Conservation (phyloP, 192 early-diverging fungal genomes). For the Pilaira anomala region DNA sequence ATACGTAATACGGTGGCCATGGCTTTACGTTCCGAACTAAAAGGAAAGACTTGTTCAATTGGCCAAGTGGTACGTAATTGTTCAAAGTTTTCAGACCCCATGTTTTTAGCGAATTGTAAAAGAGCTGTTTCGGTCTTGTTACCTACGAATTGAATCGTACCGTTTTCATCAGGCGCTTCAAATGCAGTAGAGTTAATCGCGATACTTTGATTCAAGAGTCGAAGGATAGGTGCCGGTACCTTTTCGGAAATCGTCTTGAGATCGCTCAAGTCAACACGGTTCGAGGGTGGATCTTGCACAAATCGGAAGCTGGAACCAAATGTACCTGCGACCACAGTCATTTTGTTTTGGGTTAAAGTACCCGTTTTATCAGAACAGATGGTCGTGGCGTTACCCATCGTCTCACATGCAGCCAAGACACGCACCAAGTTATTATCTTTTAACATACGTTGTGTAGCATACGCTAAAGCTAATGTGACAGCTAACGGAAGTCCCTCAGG, state of each 20-base stretch:
- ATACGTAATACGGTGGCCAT: slow-evolving; percentile 85
- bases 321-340: slow-evolving; percentile 92
- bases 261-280: slow-evolving; percentile 40
- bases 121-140: slow-evolving; percentile 96
- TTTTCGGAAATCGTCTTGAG: slow-evolving; percentile 48
- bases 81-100: slow-evolving; percentile 61
- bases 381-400: slow-evolving; percentile 98
- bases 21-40: slow-evolving; percentile 88
- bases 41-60: slow-evolving; percentile 78
- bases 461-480: slow-evolving; percentile 88
- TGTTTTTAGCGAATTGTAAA: slow-evolving; percentile 68
- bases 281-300: slow-evolving; percentile 40
- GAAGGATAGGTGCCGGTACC: slow-evolving; percentile 40
- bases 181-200: slow-evolving; percentile 83
- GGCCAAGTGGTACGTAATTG: slow-evolving; percentile 59
- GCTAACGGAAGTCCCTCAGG: slow-evolving; percentile 98
- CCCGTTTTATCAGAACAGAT: slow-evolving; percentile 99
- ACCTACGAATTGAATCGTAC: slow-evolving; percentile 64
- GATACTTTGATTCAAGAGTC: slow-evolving; percentile 65
- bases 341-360: slow-evolving; percentile 94
- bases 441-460: slow-evolving; percentile 92
- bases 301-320: slow-evolving; percentile 71
- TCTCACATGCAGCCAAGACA: slow-evolving; percentile 94
- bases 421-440: slow-evolving; percentile 98
- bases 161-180: slow-evolving; percentile 50